Conservation (phyloP, 129 eudicot species). For the Cynara cardunculus region DNA sequence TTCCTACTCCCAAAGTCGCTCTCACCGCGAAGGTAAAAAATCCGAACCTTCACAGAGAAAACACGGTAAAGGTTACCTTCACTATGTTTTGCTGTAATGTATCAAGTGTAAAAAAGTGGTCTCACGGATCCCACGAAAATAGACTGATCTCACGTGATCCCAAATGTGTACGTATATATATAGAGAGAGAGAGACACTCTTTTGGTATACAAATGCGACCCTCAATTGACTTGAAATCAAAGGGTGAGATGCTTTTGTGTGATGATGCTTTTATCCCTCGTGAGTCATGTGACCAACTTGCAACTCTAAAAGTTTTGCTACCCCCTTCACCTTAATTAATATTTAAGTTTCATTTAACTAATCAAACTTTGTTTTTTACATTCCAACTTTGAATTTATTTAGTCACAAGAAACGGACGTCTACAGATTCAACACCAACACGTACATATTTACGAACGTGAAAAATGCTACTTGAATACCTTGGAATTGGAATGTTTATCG, state of each 20-base stretch:
- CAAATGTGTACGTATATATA: too few relatives aligned
- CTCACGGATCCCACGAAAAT: too few relatives aligned
- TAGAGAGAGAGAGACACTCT: too few relatives aligned
- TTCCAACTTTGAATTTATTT: constrained; percentile 2
- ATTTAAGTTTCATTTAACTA: constrained; percentile 4
- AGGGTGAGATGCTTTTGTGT: constrained; percentile 5
- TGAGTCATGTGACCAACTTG: constrained; percentile 25
- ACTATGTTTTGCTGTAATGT: too few relatives aligned
- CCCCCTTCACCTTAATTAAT: background rate
- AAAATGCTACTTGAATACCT: background rate
- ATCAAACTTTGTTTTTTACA: constrained; percentile 8
- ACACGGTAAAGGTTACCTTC: too few relatives aligned
- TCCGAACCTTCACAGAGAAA: too few relatives aligned
- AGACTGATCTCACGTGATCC: too few relatives aligned
- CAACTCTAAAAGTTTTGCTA: constrained; percentile 14
- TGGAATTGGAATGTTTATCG: background rate
- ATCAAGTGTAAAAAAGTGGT: too few relatives aligned
- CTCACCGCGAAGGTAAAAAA: too few relatives aligned
- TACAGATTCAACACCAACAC: background rate
- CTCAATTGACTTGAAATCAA: constrained; percentile 35
- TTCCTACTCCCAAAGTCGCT: too few relatives aligned
- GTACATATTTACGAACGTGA: background rate
- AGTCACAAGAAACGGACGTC: background rate
- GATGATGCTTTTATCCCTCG: constrained; percentile 8
- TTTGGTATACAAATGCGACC: constrained; percentile 38